Evolutionary conservation across 2,329 filamentous ascomycete species (phyloP), one percentile per base, ranked within the genome.

Genomic region (Neonectria faginata): DNA sequence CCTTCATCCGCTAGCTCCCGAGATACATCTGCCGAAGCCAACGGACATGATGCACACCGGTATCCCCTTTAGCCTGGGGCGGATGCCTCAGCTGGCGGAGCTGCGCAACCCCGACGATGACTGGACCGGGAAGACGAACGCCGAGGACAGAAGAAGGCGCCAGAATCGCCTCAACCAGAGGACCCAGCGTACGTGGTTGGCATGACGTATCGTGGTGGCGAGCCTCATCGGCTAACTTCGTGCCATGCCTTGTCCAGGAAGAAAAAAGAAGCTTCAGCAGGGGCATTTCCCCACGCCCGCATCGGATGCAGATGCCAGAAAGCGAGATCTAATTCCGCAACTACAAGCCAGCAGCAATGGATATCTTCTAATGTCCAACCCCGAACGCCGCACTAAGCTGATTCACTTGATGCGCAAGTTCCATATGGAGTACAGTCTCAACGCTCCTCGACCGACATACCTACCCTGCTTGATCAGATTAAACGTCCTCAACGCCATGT

Each of bases 91-190:
- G 29, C 36, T 62, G 16, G 47, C 55, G 22, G 59, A 65, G n/a
- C 3, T 65, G 20, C 50, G 59, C 14, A 29, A 44, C 18, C 54
- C 44, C 16, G 50, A 54, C 3, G 65, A 67, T 29, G 61, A 67
- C 22, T 67, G 65, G 65, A 67, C 57, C 2, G 65, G 61, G 4
- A 55, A 65, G n/a, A 59, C 54, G 8, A 61, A 42, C 7, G 31
- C 41, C 27, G 57, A 50, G 16, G 57, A 61, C 7, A 48, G 65
- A 33, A 64, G 61, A 56, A 57, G 48, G 31, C 45, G 54, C 39
- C 65, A 65, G 36, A 67, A 67, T 29, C 53, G 65, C 18, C 62
- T 65, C 16, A 65, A 58, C 61, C 65, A 65, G 42, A 55, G 61
- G 33, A 57, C 57, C 16, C 57, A 57, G 25, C 58, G 62, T 63